Base-by-base conservation (phyloP, 306 rosid genomes). In the Hippophae gyantsensis region DNA sequence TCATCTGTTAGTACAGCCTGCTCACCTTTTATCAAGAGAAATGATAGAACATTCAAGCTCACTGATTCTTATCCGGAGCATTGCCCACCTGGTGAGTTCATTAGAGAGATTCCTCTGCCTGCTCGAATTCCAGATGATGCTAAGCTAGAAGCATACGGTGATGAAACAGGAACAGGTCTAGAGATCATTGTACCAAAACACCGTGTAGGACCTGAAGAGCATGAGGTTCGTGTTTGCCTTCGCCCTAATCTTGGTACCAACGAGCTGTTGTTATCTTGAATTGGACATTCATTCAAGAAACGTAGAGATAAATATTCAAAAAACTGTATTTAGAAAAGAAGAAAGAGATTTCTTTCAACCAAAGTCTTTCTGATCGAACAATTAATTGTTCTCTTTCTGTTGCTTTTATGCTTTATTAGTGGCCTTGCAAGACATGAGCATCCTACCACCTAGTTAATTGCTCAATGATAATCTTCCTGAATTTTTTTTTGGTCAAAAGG, bases 121-220 rank as follows among this genome's bases (percentile, higher is more conserved):
- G 65, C 79, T 10, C 65, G 79, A 13, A 74, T 74, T 44, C 79
- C 79, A 5, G 79, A 74, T 8, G 79, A 74, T 26, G 79, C 79
- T 13, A 74, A 69, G 54, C 71, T 74, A n/a, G 67, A 74, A 74
- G 79, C 73, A 38, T 74, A 64, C 51, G 64, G 72, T 44, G 75
- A 74, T 10, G 75, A 61, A 42, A 60, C 75, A 1, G 75, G 68
- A n/a, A 64, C 71, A 6, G 72, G 64, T 40, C 72, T 74, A 10
- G 79, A 74, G 75, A 74, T 74, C 42, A 57, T 74, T 67, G 72
- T 74, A 47, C 78, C 74, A 13, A 74, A 74, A 32, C 38, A 32
- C 38, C 38, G 38, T 1, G 38, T 32, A 32, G 38, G 38, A 32
- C 38, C 38, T 2, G 38, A 32, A 32, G 38, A 32, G 38, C 38